Conservation (phyloP, 768 basidiomycete genomes). For the Phylloporus arenicola region DNA sequence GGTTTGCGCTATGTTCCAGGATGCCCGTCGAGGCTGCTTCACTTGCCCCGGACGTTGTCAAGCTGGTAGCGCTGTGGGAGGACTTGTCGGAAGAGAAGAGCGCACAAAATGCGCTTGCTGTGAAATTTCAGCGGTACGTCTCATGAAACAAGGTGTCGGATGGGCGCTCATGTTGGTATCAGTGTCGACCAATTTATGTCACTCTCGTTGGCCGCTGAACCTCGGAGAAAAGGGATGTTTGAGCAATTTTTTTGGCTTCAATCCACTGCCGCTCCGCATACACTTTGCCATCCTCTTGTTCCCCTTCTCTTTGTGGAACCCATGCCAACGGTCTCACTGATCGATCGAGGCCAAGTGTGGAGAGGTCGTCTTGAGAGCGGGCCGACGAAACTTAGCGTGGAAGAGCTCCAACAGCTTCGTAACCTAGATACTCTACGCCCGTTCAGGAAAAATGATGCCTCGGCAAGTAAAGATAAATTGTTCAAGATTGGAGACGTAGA, state of each 20-base stretch:
- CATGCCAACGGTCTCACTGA: slow-evolving; percentile 57
- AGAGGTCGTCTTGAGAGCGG: slow-evolving; percentile 68
- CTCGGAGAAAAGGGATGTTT: slow-evolving; percentile 66
- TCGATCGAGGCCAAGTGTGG: slow-evolving; percentile 61
- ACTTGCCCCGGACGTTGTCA: slow-evolving; percentile 41
- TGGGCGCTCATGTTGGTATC: slow-evolving; percentile 1
- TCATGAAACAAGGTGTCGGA: background rate
- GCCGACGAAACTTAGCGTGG: slow-evolving; percentile 39
- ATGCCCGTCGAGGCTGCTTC: slow-evolving; percentile 34
- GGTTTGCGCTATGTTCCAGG: slow-evolving; percentile 49
- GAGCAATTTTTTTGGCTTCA: slow-evolving; percentile 74
- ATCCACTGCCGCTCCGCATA: slow-evolving; percentile 31
- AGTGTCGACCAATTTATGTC: slow-evolving; percentile 78
- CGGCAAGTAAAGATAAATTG: slow-evolving; percentile 22
- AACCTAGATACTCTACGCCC: slow-evolving; percentile 43
- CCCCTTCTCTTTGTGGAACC: slow-evolving; percentile 76
- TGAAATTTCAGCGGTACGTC: slow-evolving; percentile 61
- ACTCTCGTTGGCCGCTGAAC: slow-evolving; percentile 69
- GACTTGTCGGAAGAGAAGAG: slow-evolving; percentile 37
- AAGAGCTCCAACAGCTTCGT: slow-evolving; percentile 58
- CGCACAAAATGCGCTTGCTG: slow-evolving; percentile 38
- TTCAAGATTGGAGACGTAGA: slow-evolving; percentile 39
- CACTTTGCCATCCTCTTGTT: slow-evolving; percentile 44
- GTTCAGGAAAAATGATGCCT: slow-evolving; percentile 14
- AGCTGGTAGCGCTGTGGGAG: slow-evolving; percentile 55